These are phyloP conservation scores for Astraeus odoratus DNA, from an alignment of 768 basidiomycete genomes.

Conservation along the genomic window DNA sequence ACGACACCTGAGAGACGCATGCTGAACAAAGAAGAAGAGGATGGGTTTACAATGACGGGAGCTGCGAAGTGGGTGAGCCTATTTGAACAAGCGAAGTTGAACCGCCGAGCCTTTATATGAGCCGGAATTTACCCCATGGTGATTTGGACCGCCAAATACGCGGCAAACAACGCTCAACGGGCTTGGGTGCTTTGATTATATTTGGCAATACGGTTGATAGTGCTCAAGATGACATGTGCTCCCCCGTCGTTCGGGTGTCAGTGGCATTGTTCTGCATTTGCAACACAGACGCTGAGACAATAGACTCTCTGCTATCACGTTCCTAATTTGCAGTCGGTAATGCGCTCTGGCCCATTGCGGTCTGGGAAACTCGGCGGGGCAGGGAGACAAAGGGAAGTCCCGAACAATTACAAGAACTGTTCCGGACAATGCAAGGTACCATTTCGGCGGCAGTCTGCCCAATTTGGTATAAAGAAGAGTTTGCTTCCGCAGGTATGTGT, in stretches of 20 bases:
- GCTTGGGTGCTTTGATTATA: not conserved
- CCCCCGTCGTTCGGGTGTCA: too few relatives aligned
- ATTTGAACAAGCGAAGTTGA: slow-evolving; percentile 16
- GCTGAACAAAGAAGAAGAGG: slow-evolving; percentile 1
- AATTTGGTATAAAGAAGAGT: not conserved
- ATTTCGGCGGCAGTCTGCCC: not conserved
- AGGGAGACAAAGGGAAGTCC: slow-evolving; percentile 8
- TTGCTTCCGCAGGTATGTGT: not conserved
- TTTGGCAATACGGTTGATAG: not conserved
- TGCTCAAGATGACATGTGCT: too few relatives aligned
- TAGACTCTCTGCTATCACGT: too few relatives aligned
- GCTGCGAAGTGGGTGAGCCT: too few relatives aligned
- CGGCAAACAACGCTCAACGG: slow-evolving; percentile 3
- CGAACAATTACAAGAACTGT: slow-evolving; percentile 6
- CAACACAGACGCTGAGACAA: too few relatives aligned
- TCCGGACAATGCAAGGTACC: not conserved
- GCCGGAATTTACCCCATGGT: not conserved
- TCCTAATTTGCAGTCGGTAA: too few relatives aligned
- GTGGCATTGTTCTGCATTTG: slow-evolving; percentile 5
- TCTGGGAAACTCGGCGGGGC: too few relatives aligned
- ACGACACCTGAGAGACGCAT: slow-evolving; percentile 15
- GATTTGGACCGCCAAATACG: not conserved
- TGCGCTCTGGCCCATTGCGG: too few relatives aligned
- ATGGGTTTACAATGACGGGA: not conserved
- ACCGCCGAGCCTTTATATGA: slow-evolving; percentile 26